Conservation (phyloP, 768 basidiomycete species). For the Roridomyces roridus region DNA sequence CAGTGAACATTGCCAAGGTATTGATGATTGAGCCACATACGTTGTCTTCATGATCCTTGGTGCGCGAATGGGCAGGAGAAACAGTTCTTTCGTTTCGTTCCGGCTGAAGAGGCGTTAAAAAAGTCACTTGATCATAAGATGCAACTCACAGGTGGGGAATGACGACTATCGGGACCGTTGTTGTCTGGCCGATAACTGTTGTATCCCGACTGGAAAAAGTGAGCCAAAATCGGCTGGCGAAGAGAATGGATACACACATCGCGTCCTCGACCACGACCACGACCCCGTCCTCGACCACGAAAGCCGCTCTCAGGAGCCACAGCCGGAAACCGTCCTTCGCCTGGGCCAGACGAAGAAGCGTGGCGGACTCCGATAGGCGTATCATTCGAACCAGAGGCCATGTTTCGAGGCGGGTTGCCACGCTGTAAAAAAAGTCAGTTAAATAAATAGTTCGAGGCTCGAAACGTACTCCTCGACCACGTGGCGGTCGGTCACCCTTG, state of each 20-base stretch:
- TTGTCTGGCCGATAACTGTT: slow-evolving; percentile 14
- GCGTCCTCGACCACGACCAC: slow-evolving; percentile 14
- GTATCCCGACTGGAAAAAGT: slow-evolving; percentile 8
- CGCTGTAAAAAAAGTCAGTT: slow-evolving; percentile 1
- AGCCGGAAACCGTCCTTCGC: slow-evolving; percentile 8
- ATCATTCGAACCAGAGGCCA: slow-evolving; percentile 14
- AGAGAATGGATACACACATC: slow-evolving; percentile 3
- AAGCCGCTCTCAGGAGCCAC: no score
- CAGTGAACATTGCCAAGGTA: not conserved
- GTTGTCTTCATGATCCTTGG: slow-evolving; percentile 17
- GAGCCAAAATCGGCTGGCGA: not conserved
- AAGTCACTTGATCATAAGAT: not conserved
- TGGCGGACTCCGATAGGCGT: slow-evolving; percentile 10
- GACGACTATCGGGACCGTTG: slow-evolving; percentile 17
- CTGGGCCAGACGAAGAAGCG: no score
- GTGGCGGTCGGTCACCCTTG: slow-evolving; percentile 9
- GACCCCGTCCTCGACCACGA: slow-evolving; percentile 18
- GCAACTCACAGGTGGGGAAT: slow-evolving; percentile 18
- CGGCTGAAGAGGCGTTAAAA: not conserved
- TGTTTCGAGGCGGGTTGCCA: not conserved
- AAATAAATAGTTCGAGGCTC: no score
- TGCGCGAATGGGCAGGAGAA: slow-evolving; percentile 15
- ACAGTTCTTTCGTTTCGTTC: slow-evolving; percentile 17
- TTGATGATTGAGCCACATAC: slow-evolving; percentile 13
- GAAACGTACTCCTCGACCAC: slow-evolving; percentile 17